A percentile compares a stretch with the other conserved stretches of the same genome.
phyloP scores from a whole-genome alignment of 2,329 filamentous ascomycete genomes.

The Aspergillus sp. region DNA sequence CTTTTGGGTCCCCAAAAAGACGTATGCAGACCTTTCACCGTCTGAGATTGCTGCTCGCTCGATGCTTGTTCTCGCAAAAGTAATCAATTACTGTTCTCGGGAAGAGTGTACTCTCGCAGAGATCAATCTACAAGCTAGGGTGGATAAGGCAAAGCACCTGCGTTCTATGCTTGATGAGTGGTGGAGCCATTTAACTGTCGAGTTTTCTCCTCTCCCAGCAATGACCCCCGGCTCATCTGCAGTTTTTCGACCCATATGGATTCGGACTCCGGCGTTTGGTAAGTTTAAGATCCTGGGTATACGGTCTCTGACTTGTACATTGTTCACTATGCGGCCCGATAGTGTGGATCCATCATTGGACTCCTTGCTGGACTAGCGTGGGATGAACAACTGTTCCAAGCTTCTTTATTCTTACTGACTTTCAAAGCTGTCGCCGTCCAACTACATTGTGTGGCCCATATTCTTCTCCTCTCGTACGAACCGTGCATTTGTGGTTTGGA shows the following conservation, averaged over 20 bases:
- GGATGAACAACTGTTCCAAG: no score
- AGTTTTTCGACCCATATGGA: conserved; percentile 23
- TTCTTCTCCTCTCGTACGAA: conserved; percentile 22
- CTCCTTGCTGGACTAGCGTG: no score
- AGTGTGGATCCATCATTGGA: no score
- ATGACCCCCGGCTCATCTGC: background rate
- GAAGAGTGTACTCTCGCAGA: conserved; percentile 38
- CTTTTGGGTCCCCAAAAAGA: conserved; percentile 57
- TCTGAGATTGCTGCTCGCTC: conserved; percentile 56
- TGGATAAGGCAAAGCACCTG: conserved; percentile 19
- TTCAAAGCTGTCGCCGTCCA: conserved; percentile 22
- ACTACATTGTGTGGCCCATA: conserved; percentile 19
- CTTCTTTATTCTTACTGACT: background rate
- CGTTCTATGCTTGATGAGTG: conserved; percentile 25
- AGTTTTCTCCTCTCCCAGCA: conserved; percentile 25
- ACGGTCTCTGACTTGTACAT: background rate
- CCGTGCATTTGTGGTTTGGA: conserved; percentile 22
- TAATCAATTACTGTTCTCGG: conserved; percentile 59
- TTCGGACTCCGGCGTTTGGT: conserved; percentile 25
- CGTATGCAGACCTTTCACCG: conserved; percentile 49
- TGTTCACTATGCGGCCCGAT: no score
- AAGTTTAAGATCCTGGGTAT: background rate
- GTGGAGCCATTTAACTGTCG: conserved; percentile 23
- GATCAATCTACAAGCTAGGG: conserved; percentile 11
- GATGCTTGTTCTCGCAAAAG: conserved; percentile 57